A percentile compares a stretch with the other conserved stretches of the same genome.
These are phyloP conservation scores for Candida vartiovaarae DNA, from an alignment of 805 yeast species.

Conservation along the genomic window DNA sequence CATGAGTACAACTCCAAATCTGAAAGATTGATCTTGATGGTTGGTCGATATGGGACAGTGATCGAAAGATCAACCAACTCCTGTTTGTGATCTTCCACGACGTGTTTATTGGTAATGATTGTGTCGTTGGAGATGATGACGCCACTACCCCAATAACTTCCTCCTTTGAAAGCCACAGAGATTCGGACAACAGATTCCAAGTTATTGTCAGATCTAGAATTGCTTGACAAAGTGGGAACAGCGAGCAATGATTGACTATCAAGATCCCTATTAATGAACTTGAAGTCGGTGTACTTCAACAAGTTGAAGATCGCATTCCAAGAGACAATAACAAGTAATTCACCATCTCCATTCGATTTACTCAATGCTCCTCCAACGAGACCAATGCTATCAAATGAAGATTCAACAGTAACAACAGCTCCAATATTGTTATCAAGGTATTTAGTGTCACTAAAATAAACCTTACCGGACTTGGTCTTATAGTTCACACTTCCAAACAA, in stretches of 20 bases:
- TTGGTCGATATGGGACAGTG: slow-evolving; percentile 5
- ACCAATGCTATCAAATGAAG: slow-evolving; percentile 13
- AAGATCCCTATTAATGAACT: neutral
- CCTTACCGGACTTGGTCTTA: slow-evolving; percentile 9
- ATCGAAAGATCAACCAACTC: slow-evolving; percentile 5
- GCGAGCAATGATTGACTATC: neutral
- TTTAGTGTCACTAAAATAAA: slow-evolving; percentile 19
- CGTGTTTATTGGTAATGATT: slow-evolving; percentile 23
- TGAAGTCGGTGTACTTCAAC: slow-evolving; percentile 6
- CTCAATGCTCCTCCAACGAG: slow-evolving; percentile 17
- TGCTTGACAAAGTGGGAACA: too few species aligned
- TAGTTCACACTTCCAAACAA: slow-evolving; percentile 16
- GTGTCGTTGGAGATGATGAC: slow-evolving; percentile 11
- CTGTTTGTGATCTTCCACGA: slow-evolving; percentile 12
- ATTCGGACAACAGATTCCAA: slow-evolving; percentile 18
- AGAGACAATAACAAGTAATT: slow-evolving; percentile 17
- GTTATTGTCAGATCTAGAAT: neutral
- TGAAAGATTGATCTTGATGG: slow-evolving; percentile 1
- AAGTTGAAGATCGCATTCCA: slow-evolving; percentile 19
- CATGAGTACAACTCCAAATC: slow-evolving; percentile 11
- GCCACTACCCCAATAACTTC: slow-evolving; percentile 26
- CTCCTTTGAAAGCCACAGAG: slow-evolving; percentile 11
- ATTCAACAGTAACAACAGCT: slow-evolving; percentile 15
- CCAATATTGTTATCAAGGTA: slow-evolving; percentile 24
- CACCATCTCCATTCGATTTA: slow-evolving; percentile 25